These are phyloP conservation scores for Tagetes patula DNA, from an alignment of 129 eudicot genomes.

Conservation along the genomic window DNA sequence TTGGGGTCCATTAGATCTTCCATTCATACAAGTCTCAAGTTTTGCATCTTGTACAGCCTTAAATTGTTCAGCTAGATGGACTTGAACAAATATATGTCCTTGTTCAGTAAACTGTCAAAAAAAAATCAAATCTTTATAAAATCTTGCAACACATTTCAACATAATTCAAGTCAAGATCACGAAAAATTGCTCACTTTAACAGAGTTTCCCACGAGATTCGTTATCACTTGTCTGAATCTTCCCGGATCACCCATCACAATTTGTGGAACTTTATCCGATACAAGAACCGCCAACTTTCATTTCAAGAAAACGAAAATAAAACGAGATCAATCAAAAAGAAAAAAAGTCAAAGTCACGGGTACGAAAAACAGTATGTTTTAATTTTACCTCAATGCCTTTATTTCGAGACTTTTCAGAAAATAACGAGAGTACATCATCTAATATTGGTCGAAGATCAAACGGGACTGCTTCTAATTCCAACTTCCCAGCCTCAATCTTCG, in stretches of 20 bases:
- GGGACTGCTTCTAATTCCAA: constrained; percentile 76
- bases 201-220: constrained; percentile 85
- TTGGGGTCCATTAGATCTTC: constrained; percentile 35
- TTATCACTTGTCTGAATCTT: constrained; percentile 81
- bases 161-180: not conserved
- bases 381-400: constrained; percentile 73
- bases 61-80: constrained; percentile 63
- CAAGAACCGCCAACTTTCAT: constrained; percentile 73
- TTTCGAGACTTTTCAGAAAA: constrained; percentile 82
- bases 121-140: constrained; percentile 2
- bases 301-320: constrained; percentile 31
- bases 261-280: constrained; percentile 83
- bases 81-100: constrained; percentile 84
- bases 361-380: not conserved
- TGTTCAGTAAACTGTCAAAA: constrained; percentile 66
- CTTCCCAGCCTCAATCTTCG: constrained; percentile 90
- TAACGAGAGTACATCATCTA: constrained; percentile 79
- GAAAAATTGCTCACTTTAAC: constrained; percentile 61
- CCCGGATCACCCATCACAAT: constrained; percentile 85
- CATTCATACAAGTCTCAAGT: constrained; percentile 44
- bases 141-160: not conserved
- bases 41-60: constrained; percentile 46
- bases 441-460: constrained; percentile 63
- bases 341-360: not conserved
- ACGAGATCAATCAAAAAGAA: constrained; percentile 8